These are phyloP conservation scores for Ophiorrhiza pumila DNA, from an alignment of 257 asterid species.

Conservation along the genomic window DNA sequence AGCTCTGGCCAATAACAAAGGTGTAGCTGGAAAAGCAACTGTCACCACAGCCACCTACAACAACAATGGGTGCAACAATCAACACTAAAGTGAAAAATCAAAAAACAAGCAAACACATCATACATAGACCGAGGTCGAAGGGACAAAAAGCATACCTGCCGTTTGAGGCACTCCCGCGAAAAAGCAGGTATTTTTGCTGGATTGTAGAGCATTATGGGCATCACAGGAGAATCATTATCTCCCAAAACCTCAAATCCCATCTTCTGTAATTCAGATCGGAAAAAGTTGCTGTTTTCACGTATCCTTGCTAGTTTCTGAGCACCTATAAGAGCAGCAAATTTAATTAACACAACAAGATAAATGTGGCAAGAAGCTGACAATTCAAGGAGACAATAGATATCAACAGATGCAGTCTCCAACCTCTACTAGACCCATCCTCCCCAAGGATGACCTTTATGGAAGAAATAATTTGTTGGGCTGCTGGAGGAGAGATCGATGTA, in stretches of 20 bases:
- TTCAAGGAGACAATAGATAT: background rate
- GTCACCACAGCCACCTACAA: slow-evolving; percentile 90
- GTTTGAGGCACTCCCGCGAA: slow-evolving; percentile 92
- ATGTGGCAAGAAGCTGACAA: background rate
- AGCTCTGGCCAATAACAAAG: slow-evolving; percentile 92
- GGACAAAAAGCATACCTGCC: slow-evolving; percentile 45
- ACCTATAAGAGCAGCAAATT: slow-evolving; percentile 42
- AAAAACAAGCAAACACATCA: background rate
- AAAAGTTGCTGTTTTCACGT: slow-evolving; percentile 91
- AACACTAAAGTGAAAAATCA: background rate
- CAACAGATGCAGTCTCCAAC: slow-evolving; percentile 30
- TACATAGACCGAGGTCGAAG: slow-evolving; percentile 7
- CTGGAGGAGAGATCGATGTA: slow-evolving; percentile 94
- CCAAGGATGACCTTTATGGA: slow-evolving; percentile 87
- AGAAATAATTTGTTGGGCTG: slow-evolving; percentile 92
- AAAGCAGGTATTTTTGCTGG: slow-evolving; percentile 97
- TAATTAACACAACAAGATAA: background rate
- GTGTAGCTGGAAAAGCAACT: slow-evolving; percentile 98
- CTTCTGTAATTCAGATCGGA: slow-evolving; percentile 86
- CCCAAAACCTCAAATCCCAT: slow-evolving; percentile 99
- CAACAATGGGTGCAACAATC: background rate
- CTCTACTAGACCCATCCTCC: slow-evolving; percentile 97
- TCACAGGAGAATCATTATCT: slow-evolving; percentile 95
- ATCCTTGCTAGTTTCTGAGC: slow-evolving; percentile 87
- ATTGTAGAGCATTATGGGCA: slow-evolving; percentile 97